phyloP scores from a whole-genome alignment of 257 asterid genomes.

The Nicotiana undulata region DNA sequence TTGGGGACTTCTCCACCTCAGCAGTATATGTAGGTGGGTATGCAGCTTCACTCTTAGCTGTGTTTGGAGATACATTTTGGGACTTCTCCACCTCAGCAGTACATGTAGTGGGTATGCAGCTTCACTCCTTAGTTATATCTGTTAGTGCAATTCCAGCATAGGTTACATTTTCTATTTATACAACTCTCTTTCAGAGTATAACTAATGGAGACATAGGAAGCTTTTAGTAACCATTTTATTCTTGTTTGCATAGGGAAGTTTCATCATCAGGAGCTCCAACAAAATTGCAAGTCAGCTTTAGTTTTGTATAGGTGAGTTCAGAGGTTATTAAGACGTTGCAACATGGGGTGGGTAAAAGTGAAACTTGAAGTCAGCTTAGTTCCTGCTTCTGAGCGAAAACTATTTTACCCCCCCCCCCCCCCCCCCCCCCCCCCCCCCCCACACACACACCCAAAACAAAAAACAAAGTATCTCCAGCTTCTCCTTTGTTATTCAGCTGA shows the following conservation, averaged over 20 bases:
- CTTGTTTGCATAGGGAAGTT: neutral
- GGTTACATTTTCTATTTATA: neutral
- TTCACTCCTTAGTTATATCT: neutral
- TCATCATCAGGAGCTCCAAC: conserved; percentile 2
- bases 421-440: too few species aligned
- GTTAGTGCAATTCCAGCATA: conserved; percentile 8
- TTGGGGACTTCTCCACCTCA: conserved; percentile 50
- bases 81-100: conserved; percentile 42
- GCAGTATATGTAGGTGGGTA: conserved; percentile 42
- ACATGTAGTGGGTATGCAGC: conserved; percentile 19
- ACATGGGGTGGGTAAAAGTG: neutral
- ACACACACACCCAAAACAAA: too few species aligned
- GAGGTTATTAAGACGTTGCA: neutral
- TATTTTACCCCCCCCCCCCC: neutral
- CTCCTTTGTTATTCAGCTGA: neutral
- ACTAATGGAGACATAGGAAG: neutral
- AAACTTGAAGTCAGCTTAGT: neutral
- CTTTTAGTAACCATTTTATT: neutral
- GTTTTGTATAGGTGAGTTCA: conserved; percentile 1
- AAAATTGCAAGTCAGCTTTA: neutral
- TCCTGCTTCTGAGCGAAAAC: neutral
- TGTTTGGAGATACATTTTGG: conserved; percentile 83
- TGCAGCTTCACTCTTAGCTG: neutral
- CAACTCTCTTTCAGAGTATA: neutral
- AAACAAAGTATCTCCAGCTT: neutral